Evolutionary conservation across 2,329 filamentous ascomycete genomes (phyloP), one percentile per base, ranked within the genome.

Genomic region (Fusarium agapanthi): DNA sequence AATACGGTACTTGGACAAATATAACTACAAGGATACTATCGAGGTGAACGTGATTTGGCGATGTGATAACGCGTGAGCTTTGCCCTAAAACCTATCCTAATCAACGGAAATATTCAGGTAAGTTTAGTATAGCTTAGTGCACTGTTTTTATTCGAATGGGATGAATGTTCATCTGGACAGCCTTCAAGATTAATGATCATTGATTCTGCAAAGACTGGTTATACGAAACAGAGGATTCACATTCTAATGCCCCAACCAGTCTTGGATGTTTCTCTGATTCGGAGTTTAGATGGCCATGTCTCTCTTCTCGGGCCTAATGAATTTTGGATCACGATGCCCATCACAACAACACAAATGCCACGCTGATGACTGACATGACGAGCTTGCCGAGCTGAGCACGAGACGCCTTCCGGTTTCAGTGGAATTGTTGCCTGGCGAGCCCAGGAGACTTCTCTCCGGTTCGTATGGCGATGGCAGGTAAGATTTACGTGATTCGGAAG

Each of bases 361-460:
- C 12, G 30, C 22, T 7, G 20, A 13, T 6, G 22, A 2, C 45
- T 15, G 8, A 13, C 28, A 32, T 6, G 12, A 11, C 3, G 9
- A 24, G 6, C 6, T 14, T 50, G 4, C 30, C 1, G 16, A 50
- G 4, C 30, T 0, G 16, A 50, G 16, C 12, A 14, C 12, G 6
- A 50, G n/a, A 11, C 5, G n/a, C 16, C 47, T 34, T 50, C 16
- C n/a, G 8, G 16, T 11, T 50, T 7, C 12, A 24, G 12, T 24
- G 12, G 12, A 24, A 14, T 1, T 15, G 4, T 14, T 20, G 8
- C 24, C 30, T 13, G 7, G 3, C 3, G 5, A 6, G 5, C 0
- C 3, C 3, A 15, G 47, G 47, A 50, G 30, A 50, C 16, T 34
- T 50, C 12, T 50, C n/a, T 24, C 12, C 8, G 8, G 4, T 20